Conservation (phyloP, 2,329 filamentous ascomycete species). For the Myrmaecium sp. region DNA sequence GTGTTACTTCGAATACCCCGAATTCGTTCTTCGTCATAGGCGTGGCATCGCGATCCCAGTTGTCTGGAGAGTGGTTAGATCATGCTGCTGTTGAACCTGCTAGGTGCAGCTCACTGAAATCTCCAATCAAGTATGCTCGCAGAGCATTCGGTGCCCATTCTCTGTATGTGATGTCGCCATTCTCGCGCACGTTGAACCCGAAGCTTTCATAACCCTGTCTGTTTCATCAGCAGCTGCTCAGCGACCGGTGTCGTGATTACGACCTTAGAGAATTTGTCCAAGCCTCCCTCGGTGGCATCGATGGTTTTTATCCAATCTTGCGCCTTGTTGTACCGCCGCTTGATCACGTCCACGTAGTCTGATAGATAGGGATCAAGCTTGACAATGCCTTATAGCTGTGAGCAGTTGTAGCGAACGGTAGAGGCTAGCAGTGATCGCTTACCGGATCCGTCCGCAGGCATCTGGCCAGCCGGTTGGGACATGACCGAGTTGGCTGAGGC, state of each 20-base stretch:
- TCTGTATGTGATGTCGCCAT: slow-evolving; percentile 77
- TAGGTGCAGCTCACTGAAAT: slow-evolving; percentile 55
- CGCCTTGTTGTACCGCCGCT: slow-evolving; percentile 59
- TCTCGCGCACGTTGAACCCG: slow-evolving; percentile 63
- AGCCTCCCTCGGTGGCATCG: slow-evolving; percentile 65
- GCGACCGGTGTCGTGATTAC: neutral
- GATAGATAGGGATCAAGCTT: slow-evolving; percentile 78
- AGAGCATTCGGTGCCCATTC: slow-evolving; percentile 93
- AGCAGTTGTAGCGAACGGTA: slow-evolving; percentile 6
- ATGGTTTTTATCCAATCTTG: slow-evolving; percentile 78
- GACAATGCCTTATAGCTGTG: slow-evolving; percentile 51
- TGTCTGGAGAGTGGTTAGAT: slow-evolving; percentile 34
- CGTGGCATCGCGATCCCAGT: slow-evolving; percentile 69
- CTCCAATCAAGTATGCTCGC: slow-evolving; percentile 73
- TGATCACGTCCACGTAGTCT: slow-evolving; percentile 65
- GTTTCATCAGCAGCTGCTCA: slow-evolving; percentile 3
- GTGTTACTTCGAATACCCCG: slow-evolving; percentile 69
- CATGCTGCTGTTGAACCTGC: neutral
- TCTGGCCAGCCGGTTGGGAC: slow-evolving; percentile 29
- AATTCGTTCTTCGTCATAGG: slow-evolving; percentile 75
- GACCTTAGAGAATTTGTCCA: slow-evolving; percentile 82
- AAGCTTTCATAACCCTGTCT: slow-evolving; percentile 66
- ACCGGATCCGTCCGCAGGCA: slow-evolving; percentile 60
- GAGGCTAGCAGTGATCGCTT: slow-evolving; percentile 11
- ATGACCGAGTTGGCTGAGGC: slow-evolving; percentile 27